Evolutionary conservation across 2,329 filamentous ascomycete species (phyloP).

Genomic region (Didymella glomerata): DNA sequence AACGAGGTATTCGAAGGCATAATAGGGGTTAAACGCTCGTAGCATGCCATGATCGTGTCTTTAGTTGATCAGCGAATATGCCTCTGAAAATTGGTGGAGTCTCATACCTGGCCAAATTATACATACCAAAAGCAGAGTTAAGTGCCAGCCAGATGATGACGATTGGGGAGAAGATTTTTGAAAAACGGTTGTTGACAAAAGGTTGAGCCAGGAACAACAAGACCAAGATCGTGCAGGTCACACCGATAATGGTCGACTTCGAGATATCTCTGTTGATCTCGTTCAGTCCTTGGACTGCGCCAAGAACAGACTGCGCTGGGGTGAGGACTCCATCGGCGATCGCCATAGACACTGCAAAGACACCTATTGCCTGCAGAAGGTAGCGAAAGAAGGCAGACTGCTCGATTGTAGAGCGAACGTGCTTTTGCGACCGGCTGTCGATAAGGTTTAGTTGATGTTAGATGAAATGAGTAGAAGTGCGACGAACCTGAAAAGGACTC

Average conservation of each 20-base stretch:
- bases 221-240: conserved; percentile 70
- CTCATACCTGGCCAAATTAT: conserved; percentile 50
- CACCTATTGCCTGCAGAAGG: conserved; percentile 68
- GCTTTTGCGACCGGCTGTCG: conserved; percentile 60
- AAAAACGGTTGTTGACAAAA: conserved; percentile 47
- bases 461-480: neutral
- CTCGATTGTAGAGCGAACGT: conserved; percentile 67
- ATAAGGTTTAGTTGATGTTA: conserved; percentile 59
- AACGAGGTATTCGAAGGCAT: conserved; percentile 67
- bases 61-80: neutral
- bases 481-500: conserved; percentile 2
- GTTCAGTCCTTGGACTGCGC: conserved; percentile 69
- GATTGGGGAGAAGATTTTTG: conserved; percentile 67
- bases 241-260: conserved; percentile 67
- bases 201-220: conserved; percentile 71
- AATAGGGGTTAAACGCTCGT: conserved; percentile 64
- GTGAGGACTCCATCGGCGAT: conserved; percentile 73
- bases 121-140: conserved; percentile 70
- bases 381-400: conserved; percentile 61
- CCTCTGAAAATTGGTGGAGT: neutral
- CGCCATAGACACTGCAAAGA: conserved; percentile 73
- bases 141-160: conserved; percentile 73
- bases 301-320: conserved; percentile 74
- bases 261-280: conserved; percentile 67
- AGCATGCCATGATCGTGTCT: conserved; percentile 60